phyloP scores from a whole-genome alignment of 2,329 filamentous ascomycete genomes.

The Neonectria punicea region DNA sequence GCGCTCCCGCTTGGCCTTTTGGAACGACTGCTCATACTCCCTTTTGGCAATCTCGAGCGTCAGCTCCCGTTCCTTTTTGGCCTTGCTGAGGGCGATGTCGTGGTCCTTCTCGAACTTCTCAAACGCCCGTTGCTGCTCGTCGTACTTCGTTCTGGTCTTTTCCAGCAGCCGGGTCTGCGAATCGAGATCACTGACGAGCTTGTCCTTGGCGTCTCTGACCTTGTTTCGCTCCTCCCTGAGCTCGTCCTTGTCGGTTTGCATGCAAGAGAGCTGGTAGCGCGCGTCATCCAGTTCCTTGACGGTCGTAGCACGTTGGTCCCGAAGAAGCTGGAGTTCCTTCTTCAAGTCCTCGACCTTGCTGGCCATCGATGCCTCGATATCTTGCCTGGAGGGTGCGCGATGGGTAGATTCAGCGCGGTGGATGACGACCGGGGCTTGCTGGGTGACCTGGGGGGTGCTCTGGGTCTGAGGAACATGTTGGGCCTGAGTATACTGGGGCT shows the following conservation, averaged over 20 bases:
- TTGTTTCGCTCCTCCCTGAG: conserved; percentile 40
- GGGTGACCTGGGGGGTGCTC: not conserved
- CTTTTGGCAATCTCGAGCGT: conserved; percentile 34
- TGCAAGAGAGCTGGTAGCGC: conserved; percentile 33
- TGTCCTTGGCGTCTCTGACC: conserved; percentile 35
- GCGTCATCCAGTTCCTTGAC: conserved; percentile 40
- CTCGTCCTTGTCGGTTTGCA: conserved; percentile 43
- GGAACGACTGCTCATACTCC: conserved; percentile 28
- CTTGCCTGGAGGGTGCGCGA: conserved; percentile 36
- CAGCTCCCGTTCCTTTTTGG: conserved; percentile 33
- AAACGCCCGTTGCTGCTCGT: conserved; percentile 30
- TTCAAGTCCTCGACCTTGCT: conserved; percentile 38
- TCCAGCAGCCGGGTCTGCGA: conserved; percentile 19
- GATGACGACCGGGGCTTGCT: not conserved
- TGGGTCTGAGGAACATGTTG: conserved; percentile 15
- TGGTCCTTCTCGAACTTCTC: conserved; percentile 36
- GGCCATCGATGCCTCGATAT: conserved; percentile 34
- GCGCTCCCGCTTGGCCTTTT: conserved; percentile 34
- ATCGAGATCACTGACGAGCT: conserved; percentile 36
- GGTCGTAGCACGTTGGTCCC: conserved; percentile 37
- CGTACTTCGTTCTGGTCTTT: conserved; percentile 28
- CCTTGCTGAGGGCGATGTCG: conserved; percentile 30
- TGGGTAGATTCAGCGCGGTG: conserved; percentile 6
- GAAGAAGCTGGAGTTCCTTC: conserved; percentile 33
- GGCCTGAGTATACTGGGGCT: conserved; percentile 19